Evolutionary conservation across 2,329 filamentous ascomycete species (phyloP), one percentile per base, ranked within the genome.

Genomic region (Hymenoscyphus infarciens): DNA sequence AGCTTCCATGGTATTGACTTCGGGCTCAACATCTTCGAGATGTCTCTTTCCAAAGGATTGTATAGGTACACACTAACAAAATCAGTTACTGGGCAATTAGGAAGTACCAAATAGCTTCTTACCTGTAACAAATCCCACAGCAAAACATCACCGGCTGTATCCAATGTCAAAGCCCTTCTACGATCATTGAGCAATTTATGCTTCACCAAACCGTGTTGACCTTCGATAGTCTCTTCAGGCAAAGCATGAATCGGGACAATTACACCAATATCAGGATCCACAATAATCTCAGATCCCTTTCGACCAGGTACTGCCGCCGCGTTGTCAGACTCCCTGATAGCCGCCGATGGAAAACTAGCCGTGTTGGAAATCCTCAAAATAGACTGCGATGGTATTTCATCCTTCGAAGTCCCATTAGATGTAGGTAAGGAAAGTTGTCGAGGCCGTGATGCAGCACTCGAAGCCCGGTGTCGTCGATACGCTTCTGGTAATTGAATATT

Each of bases 31-130:
- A 74, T 98, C 94, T 72, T 98, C 94, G 2, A 99, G 82, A 76
- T 98, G 91, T 54, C 89, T 86, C 78, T 97, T 97, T 53, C 95
- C 95, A 75, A 95, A 99, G n/a, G 89, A 92, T 75, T 91, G 85
- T 61, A 98, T 87, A 0, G 92, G 92, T 72, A 89, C 83, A 74
- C 95, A 98, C 87, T 95, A 53, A 27, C n/a, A 19, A 45, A 39
- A 42, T 74, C 56, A 74, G 71, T 35, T 2, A 19, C 22, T 16
- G 33, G 19, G 10, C 5, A n/a, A 67, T 27, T 4, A 38, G 63
- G 71, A 56, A 74, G 66, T 7, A 27, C 15, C 54, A 8, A 33
- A 15, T 35, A 2, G n/a, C n/a, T n/a, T 61, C 80, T 67, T 78
- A 93, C 91, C 80, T 89, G 87, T 55, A 99, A 82, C 45, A 99